Percentiles rank a stretch among this genome's conserved stretches.
These are phyloP conservation scores for Tuber microsphaerosporum DNA, from an alignment of 495 filamentous ascomycete genomes.

Conservation along the genomic window DNA sequence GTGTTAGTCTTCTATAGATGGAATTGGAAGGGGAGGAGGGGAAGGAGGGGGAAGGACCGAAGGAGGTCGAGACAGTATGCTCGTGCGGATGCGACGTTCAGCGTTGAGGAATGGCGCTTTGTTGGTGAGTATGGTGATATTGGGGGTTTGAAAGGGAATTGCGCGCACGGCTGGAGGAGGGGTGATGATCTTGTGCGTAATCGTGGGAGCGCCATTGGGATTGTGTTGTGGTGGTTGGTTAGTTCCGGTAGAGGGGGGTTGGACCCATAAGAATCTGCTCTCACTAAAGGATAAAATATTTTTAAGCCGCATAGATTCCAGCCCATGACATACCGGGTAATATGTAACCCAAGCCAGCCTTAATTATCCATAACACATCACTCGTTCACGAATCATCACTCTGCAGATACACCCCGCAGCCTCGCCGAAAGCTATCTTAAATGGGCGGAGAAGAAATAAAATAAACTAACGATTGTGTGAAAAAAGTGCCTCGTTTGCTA, in stretches of 20 bases:
- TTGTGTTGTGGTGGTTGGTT: not conserved
- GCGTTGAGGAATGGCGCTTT: conserved; percentile 1
- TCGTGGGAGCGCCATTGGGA: not conserved
- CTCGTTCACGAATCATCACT: not conserved
- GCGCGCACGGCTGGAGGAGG: not conserved
- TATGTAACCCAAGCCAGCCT: not conserved
- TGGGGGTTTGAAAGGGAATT: not conserved
- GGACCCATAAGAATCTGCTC: no score
- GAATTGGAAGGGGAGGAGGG: not conserved
- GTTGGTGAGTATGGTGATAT: not conserved
- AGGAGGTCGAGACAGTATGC: conserved; percentile 55
- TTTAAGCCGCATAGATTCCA: not conserved
- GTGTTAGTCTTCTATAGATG: not conserved
- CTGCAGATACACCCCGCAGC: not conserved
- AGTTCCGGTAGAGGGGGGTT: not conserved
- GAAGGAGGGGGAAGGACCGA: conserved; percentile 44
- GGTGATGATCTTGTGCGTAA: not conserved
- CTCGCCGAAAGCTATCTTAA: not conserved
- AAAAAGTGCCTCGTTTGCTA: not conserved
- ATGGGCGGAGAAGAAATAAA: no score
- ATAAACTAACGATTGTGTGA: no score
- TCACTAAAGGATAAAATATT: not conserved
- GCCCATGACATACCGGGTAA: not conserved
- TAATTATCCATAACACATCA: not conserved
- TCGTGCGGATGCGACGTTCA: conserved; percentile 45